Evolutionary conservation across 441 rosid species (phyloP).

Genomic region (Manihot esculenta): DNA sequence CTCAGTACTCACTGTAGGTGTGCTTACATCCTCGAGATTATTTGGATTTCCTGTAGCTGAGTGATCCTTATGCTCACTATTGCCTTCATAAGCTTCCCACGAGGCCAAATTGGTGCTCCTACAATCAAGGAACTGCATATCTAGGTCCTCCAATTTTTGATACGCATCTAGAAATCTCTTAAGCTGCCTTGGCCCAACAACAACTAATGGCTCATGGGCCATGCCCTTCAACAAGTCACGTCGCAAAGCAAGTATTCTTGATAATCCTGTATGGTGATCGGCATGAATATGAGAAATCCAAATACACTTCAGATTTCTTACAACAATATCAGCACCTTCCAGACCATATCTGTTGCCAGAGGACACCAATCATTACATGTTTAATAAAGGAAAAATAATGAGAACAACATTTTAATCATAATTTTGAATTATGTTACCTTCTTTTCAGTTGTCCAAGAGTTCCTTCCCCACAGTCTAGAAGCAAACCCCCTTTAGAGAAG

Average conservation of each 20-base stretch:
- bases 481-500: constrained; percentile 72
- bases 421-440: constrained; percentile 39
- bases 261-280: constrained; percentile 86
- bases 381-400: constrained; percentile 4
- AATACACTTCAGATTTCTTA: constrained; percentile 62
- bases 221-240: constrained; percentile 60
- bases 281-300: constrained; percentile 99
- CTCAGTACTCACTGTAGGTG: constrained; percentile 22
- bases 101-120: constrained; percentile 61
- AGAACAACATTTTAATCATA: neutral
- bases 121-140: constrained; percentile 88
- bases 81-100: constrained; percentile 50
- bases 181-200: constrained; percentile 77
- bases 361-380: constrained; percentile 2
- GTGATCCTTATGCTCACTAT: constrained; percentile 25
- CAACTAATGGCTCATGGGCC: constrained; percentile 72
- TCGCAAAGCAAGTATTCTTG: constrained; percentile 79
- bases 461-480: constrained; percentile 96
- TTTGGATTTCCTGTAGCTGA: constrained; percentile 28
- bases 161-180: constrained; percentile 87
- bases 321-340: constrained; percentile 67
- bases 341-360: constrained; percentile 57
- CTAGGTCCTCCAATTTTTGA: constrained; percentile 84
- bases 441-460: constrained; percentile 93
- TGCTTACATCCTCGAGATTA: constrained; percentile 10